Evolutionary conservation across 2,329 filamentous ascomycete species (phyloP).

Genomic region (Mollisiaceae sp.): DNA sequence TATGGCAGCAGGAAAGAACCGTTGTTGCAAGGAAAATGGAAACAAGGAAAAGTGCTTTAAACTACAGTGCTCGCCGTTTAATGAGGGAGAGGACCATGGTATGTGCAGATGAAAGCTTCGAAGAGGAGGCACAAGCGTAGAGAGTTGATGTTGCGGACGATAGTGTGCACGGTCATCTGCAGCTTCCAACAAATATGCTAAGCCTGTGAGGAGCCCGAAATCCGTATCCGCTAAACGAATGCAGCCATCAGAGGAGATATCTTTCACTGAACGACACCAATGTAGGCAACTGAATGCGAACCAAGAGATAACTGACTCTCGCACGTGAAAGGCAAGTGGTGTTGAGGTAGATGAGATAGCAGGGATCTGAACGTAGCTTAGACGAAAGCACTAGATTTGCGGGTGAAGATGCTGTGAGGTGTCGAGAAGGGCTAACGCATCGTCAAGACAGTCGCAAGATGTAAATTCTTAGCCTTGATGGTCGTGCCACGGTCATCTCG

Average conservation of each 20-base stretch:
- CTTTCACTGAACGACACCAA: not conserved
- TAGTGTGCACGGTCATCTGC: not conserved
- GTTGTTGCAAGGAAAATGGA: not conserved
- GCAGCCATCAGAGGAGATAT: not conserved
- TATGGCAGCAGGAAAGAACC: not conserved
- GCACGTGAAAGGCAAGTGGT: not conserved
- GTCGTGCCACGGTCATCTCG: constrained; percentile 50
- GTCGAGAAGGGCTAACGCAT: constrained; percentile 29
- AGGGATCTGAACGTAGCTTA: not conserved
- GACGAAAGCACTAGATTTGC: not conserved
- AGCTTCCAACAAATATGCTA: not conserved
- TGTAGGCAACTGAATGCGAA: not conserved
- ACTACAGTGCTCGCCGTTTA: not conserved
- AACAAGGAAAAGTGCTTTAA: not conserved
- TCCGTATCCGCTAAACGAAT: not conserved
- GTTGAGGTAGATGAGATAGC: not conserved
- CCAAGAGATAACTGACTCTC: not conserved
- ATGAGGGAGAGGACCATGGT: not conserved
- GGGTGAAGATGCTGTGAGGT: not conserved
- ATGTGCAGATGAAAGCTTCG: not conserved
- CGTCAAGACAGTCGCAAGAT: constrained; percentile 34
- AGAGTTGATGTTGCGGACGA: not conserved
- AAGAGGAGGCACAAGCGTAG: not conserved
- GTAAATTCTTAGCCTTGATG: constrained; percentile 37
- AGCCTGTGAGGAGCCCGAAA: not conserved